These are phyloP conservation scores for Lepraria neglecta DNA, from an alignment of 495 filamentous ascomycete genomes.

Conservation along the genomic window DNA sequence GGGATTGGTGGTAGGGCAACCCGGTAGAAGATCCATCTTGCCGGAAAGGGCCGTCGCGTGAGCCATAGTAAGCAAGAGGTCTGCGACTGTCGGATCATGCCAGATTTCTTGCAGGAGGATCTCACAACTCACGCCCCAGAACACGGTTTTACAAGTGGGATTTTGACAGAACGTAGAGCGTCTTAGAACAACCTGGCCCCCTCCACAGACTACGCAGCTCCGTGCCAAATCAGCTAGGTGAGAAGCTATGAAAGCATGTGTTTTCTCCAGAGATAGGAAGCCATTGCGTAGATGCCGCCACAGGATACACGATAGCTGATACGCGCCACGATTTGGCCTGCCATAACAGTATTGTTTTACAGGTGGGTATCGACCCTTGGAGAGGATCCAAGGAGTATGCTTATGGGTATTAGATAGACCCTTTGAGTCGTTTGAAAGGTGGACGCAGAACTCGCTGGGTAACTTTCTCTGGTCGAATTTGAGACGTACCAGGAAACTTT, in stretches of 20 bases:
- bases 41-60: not conserved
- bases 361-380: not conserved
- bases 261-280: conserved; percentile 3
- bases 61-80: conserved; percentile 1
- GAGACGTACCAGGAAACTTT: conserved; percentile 9
- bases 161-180: conserved; percentile 2
- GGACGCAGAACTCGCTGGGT: conserved; percentile 6
- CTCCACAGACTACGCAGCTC: conserved; percentile 8
- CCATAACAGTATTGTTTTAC: not conserved
- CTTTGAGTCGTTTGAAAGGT: not conserved
- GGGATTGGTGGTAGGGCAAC: not conserved
- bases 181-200: not conserved
- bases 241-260: not conserved
- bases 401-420: not conserved
- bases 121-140: not conserved
- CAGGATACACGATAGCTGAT: conserved; percentile 6
- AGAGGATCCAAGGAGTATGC: conserved; percentile 1
- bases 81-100: not conserved
- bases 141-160: not conserved
- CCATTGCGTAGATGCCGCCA: not conserved
- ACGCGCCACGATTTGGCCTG: not conserved
- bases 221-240: not conserved
- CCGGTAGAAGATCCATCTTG: not conserved
- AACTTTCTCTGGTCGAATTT: not conserved
- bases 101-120: conserved; percentile 7